Evolutionary conservation across 169 alveolate species (phyloP).

Genomic region (Prorocentrum cordatum): DNA sequence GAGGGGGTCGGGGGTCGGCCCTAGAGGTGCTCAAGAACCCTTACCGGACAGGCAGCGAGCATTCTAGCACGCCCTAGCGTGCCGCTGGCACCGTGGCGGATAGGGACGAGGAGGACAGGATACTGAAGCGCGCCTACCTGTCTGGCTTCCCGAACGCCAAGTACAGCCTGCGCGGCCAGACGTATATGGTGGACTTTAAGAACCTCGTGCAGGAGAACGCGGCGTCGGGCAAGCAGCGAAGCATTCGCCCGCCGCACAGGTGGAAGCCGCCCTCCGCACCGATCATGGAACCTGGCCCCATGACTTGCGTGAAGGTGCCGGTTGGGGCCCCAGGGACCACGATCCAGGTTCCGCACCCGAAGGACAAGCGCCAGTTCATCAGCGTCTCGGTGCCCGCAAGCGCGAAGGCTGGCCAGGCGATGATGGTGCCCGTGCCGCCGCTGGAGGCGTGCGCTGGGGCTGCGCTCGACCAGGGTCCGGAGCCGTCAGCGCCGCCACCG

Average conservation of each 20-base stretch:
- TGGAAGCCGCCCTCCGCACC: conserved; percentile 48
- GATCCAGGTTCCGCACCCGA: conserved; percentile 36
- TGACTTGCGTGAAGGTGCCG: conserved; percentile 46
- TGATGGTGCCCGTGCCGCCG: no score
- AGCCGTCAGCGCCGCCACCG: conserved; percentile 1
- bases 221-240: conserved; percentile 2
- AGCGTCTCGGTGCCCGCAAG: no score
- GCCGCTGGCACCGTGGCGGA: no score
- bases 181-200: conserved; percentile 5
- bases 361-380: neutral
- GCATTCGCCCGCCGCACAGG: conserved; percentile 38
- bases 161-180: conserved; percentile 36
- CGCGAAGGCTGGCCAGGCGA: no score
- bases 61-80: no score
- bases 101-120: conserved; percentile 62
- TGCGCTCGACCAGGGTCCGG: no score
- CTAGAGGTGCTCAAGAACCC: no score
- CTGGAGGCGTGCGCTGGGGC: no score
- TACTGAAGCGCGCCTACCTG: conserved; percentile 49
- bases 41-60: no score
- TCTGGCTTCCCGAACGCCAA: conserved; percentile 45
- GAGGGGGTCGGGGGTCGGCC: no score
- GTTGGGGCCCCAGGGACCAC: conserved; percentile 28
- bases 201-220: conserved; percentile 35
- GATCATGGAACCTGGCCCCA: conserved; percentile 29